phyloP scores from a whole-genome alignment of 768 basidiomycete species.

The Amanita pseudoporphyria region DNA sequence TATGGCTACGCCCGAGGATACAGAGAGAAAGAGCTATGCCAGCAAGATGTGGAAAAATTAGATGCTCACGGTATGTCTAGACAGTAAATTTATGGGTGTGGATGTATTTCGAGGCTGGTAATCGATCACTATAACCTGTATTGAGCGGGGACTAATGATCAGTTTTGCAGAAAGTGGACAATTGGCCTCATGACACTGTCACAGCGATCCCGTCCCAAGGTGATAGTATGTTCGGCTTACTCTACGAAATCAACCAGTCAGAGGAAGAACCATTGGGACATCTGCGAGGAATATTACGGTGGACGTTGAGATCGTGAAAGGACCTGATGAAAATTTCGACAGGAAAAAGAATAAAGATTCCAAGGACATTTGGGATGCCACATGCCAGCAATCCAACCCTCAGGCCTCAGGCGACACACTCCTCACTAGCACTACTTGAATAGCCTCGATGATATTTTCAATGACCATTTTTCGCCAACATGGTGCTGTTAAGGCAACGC shows the following conservation, averaged over 20 bases:
- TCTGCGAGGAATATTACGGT: slow-evolving; percentile 33
- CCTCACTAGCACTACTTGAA: no score
- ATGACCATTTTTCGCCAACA: no score
- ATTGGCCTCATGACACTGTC: slow-evolving; percentile 35
- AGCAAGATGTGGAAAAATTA: slow-evolving; percentile 42
- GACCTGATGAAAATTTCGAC: neutral
- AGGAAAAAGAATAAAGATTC: neutral
- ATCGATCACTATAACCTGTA: slow-evolving; percentile 8
- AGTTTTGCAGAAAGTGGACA: slow-evolving; percentile 38
- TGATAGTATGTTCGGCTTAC: slow-evolving; percentile 32
- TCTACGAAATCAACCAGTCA: slow-evolving; percentile 29
- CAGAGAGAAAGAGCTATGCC: no score
- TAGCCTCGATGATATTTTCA: no score
- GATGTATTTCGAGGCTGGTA: slow-evolving; percentile 32
- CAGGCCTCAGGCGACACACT: no score
- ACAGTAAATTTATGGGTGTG: slow-evolving; percentile 30
- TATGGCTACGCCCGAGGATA: no score
- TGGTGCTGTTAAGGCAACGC: no score
- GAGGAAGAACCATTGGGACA: slow-evolving; percentile 33
- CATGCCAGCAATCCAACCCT: no score
- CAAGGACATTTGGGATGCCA: no score
- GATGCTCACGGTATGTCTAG: slow-evolving; percentile 39
- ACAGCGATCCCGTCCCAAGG: slow-evolving; percentile 31
- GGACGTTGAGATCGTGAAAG: slow-evolving; percentile 16
- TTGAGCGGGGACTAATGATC: neutral